These are phyloP conservation scores for Pythium plurisporium DNA, from an alignment of 352 stramenopile species.

Conservation along the genomic window DNA sequence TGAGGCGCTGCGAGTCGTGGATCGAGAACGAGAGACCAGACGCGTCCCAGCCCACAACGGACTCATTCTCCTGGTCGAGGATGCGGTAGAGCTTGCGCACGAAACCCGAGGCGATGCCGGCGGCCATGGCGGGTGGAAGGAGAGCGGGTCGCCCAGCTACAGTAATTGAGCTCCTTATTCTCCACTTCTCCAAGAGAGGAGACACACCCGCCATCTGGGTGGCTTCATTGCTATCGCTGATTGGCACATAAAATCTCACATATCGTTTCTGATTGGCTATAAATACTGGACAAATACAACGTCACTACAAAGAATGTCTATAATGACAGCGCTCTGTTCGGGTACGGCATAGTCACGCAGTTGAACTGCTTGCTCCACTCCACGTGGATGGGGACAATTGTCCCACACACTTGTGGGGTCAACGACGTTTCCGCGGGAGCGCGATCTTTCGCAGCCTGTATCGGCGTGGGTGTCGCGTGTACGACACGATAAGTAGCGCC, in stretches of 20 bases:
- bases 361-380: conserved; percentile 15
- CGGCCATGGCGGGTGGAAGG: conserved; percentile 18
- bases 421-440: background rate
- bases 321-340: conserved; percentile 13
- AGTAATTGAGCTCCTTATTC: no score
- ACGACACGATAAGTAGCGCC: background rate
- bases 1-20: conserved; percentile 53
- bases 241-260: no score
- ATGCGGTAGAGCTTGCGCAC: conserved; percentile 82
- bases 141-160: no score
- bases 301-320: background rate
- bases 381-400: conserved; percentile 13
- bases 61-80: conserved; percentile 61
- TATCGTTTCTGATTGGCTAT: conserved; percentile 2
- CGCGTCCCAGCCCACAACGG: conserved; percentile 57
- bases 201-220: conserved; percentile 2
- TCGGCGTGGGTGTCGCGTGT: background rate
- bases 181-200: no score
- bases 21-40: conserved; percentile 62
- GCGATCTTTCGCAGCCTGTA: background rate
- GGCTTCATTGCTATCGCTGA: no score
- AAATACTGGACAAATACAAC: background rate
- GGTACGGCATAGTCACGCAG: background rate
- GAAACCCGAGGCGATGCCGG: conserved; percentile 69
- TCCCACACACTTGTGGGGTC: background rate